Base-by-base conservation (phyloP, 805 yeast genomes). In the Lachancea lanzarotensis region DNA sequence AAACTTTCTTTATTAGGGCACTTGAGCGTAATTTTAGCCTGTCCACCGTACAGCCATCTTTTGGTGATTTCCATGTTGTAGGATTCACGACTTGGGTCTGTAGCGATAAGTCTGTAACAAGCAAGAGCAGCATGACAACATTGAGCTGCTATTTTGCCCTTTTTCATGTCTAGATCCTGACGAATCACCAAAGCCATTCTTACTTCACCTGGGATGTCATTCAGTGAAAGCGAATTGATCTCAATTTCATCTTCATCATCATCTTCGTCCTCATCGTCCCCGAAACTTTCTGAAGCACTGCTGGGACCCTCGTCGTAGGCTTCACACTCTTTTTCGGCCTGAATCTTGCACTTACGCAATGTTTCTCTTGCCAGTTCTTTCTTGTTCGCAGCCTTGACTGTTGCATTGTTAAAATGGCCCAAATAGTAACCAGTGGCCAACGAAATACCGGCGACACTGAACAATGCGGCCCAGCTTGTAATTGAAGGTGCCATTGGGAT, bases 71-170 rank as follows among this genome's bases (percentile, higher is more conserved):
- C 70, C 13, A 87, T 81, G 51, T 85, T 81, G 50, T 78, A 75
- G 3, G 73, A 70, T 5, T 72, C 74, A 38, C 59, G 57, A 1
- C 78, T 70, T 3, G 69, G 59, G 4, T 77, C 74, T 32, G 72
- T 67, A 32, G 76, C 69, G 68, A 84, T 82, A 49, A 79, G 67
- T 56, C 84, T 81, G 66, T 85, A 93, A 54, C 93, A 79, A 0
- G 93, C 90, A 29, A 93, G 73, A 0, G 98, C 95, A n/a, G 98
- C 98, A 68, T 93, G 99, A 32, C 89, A 82, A 65, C 98, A 91
- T 61, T 93, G 99, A 5, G 98, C 98, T 3, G 98, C 97, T 2
- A 86, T 82, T 61, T 93, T 93, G 18, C 99, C 99, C 65, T 87
- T 88, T 27, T 84, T 80, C 98, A 93, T 93, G 35, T 79, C 82